Evolutionary conservation across 139 green algal genomes (phyloP).

Genomic region (Haematococcus lacustris): DNA sequence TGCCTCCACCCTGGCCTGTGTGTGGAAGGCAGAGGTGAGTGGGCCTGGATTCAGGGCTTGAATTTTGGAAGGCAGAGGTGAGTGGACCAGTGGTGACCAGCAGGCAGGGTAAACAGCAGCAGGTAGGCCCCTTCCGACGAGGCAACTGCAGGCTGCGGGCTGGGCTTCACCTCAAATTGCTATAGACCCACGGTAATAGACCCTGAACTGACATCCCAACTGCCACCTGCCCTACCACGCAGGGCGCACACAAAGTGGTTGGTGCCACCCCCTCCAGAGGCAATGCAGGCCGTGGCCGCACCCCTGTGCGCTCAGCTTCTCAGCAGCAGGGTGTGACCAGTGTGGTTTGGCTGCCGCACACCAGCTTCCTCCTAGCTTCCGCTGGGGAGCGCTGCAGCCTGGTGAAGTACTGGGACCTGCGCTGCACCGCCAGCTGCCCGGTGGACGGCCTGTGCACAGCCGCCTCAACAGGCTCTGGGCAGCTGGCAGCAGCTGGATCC

Average conservation of each 20-base stretch:
- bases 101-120: neutral
- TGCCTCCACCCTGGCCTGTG: neutral
- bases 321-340: neutral
- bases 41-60: neutral
- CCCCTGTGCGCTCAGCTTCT: neutral
- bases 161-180: neutral
- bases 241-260: neutral
- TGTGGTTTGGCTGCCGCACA: neutral
- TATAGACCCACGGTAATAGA: neutral
- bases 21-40: neutral
- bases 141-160: too few species aligned
- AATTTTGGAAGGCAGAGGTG: neutral
- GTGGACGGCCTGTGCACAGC: neutral
- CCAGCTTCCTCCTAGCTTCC: neutral
- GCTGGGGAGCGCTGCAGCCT: neutral
- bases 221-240: neutral
- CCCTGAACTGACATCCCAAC: neutral
- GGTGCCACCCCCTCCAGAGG: neutral
- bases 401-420: constrained; percentile 1
- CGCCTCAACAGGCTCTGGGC: neutral
- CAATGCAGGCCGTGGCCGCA: neutral
- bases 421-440: neutral
- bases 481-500: neutral
- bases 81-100: neutral
- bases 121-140: neutral